Percentiles rank a stretch among this genome's conserved stretches.
phyloP scores from a whole-genome alignment of 2,329 filamentous ascomycete species.

The Cercospora citrullina region DNA sequence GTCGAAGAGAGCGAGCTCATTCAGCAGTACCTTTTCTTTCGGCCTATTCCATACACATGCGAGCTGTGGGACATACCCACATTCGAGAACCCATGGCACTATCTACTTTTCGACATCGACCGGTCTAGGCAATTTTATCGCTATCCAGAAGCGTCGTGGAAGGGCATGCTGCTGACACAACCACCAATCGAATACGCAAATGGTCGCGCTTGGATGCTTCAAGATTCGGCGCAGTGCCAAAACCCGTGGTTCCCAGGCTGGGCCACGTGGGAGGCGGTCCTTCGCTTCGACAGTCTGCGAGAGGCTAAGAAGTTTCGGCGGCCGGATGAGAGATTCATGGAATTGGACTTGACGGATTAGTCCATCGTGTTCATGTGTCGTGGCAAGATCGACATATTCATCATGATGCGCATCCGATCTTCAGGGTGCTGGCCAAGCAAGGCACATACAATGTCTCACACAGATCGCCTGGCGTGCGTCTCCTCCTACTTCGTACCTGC shows the following conservation, averaged over 20 bases:
- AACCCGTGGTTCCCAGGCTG: not conserved
- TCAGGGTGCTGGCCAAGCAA: not conserved
- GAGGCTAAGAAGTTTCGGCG: not conserved
- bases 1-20: not conserved
- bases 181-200: not conserved
- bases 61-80: not conserved
- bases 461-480: not conserved
- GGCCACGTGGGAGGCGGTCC: not conserved
- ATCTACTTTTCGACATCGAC: not conserved
- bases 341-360: not conserved
- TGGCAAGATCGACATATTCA: no score
- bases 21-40: conserved; percentile 6
- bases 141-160: not conserved
- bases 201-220: not conserved
- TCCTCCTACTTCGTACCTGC: not conserved
- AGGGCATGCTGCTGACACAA: conserved; percentile 2
- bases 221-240: not conserved
- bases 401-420: no score
- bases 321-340: not conserved
- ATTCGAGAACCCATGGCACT: conserved; percentile 9
- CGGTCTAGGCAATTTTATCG: not conserved
- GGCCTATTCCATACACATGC: not conserved
- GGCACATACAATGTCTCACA: not conserved
- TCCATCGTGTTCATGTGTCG: not conserved
- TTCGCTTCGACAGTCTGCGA: not conserved